Percentiles rank a stretch among this genome's conserved stretches.
These are phyloP conservation scores for Glonium stellatum DNA, from an alignment of 495 filamentous ascomycete genomes.

Conservation along the genomic window DNA sequence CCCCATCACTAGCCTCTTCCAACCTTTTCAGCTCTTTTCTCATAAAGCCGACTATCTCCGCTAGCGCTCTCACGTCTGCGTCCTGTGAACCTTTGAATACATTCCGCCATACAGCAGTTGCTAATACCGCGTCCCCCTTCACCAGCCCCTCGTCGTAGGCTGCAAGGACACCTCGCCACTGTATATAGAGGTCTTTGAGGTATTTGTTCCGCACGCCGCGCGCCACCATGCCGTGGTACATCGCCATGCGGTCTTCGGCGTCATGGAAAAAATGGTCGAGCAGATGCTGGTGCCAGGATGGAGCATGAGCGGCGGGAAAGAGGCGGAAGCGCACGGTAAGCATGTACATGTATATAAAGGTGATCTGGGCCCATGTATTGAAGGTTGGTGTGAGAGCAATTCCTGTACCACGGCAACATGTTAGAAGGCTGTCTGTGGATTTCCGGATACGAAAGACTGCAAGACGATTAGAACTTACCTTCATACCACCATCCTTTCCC, in stretches of 20 bases:
- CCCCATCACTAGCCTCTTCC: conserved; percentile 20
- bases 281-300: conserved; percentile 64
- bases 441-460: not conserved
- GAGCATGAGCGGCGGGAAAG: conserved; percentile 54
- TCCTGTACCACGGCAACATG: conserved; percentile 20
- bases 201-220: conserved; percentile 68
- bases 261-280: conserved; percentile 92
- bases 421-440: no score
- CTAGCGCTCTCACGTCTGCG: conserved; percentile 63
- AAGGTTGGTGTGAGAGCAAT: conserved; percentile 73
- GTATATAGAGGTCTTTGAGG: conserved; percentile 83
- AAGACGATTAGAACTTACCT: conserved; percentile 44
- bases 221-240: conserved; percentile 59
- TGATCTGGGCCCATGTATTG: conserved; percentile 89
- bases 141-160: conserved; percentile 83
- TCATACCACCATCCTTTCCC: conserved; percentile 77
- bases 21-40: conserved; percentile 48
- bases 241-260: conserved; percentile 79
- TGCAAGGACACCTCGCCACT: conserved; percentile 78
- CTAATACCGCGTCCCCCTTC: conserved; percentile 77
- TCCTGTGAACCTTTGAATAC: conserved; percentile 70
- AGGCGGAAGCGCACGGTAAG: conserved; percentile 77
- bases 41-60: conserved; percentile 72
- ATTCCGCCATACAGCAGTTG: conserved; percentile 88
- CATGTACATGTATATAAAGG: conserved; percentile 92